These are phyloP conservation scores for Selenicereus undatus DNA, from an alignment of 148 eudicot species.

Conservation along the genomic window DNA sequence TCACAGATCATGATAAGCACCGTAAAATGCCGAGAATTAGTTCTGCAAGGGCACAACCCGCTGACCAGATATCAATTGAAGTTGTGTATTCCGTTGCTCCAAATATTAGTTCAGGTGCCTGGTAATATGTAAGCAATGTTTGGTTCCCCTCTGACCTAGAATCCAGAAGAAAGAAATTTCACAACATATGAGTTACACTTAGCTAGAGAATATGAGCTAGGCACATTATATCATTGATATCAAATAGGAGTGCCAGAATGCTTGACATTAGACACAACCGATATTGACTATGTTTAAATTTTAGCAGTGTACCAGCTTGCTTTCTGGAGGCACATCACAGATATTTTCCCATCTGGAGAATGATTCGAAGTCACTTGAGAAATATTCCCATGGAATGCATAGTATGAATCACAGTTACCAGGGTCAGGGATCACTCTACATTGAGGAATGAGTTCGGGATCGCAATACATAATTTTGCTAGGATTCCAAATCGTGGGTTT, in stretches of 20 bases:
- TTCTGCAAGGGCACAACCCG: constrained; percentile 88
- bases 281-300: neutral
- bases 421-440: too few species aligned
- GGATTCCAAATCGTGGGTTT: too few species aligned
- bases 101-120: constrained; percentile 82
- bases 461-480: too few species aligned
- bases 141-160: constrained; percentile 73
- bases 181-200: neutral
- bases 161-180: constrained; percentile 6
- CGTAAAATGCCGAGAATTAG: constrained; percentile 49
- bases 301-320: neutral
- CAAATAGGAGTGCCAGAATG: too few species aligned
- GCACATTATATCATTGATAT: too few species aligned
- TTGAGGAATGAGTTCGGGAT: too few species aligned
- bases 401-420: neutral
- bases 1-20: neutral
- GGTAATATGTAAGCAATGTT: constrained; percentile 82
- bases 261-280: neutral
- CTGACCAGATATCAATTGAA: constrained; percentile 92
- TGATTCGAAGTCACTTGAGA: neutral
- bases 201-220: neutral
- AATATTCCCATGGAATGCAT: neutral
- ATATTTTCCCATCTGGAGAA: neutral
- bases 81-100: constrained; percentile 81
- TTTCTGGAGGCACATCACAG: neutral